phyloP scores from a whole-genome alignment of 805 yeast genomes.

The Cyberlindnera maclurae region DNA sequence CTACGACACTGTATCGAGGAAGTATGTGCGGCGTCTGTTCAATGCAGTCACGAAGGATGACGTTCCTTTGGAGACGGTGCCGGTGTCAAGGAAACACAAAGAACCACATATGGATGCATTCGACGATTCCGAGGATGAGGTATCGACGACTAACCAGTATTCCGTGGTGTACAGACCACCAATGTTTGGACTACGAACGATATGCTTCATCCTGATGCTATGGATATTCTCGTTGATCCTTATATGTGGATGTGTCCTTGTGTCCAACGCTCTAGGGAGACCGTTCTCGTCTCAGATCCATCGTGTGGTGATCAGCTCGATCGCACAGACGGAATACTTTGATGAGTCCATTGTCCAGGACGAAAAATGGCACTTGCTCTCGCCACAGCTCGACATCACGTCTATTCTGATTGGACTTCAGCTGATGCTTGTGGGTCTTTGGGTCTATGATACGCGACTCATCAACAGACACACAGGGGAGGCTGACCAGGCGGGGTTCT shows the following conservation, averaged over 20 bases:
- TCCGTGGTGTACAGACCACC: slow-evolving; percentile 87
- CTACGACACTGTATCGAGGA: slow-evolving; percentile 66
- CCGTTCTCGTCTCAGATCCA: slow-evolving; percentile 8
- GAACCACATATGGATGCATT: slow-evolving; percentile 31
- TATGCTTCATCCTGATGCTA: slow-evolving; percentile 29
- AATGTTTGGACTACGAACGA: slow-evolving; percentile 52
- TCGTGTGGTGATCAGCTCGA: neutral
- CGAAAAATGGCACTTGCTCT: neutral
- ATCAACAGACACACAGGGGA: slow-evolving; percentile 13
- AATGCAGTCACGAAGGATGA: slow-evolving; percentile 81
- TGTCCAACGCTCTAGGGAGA: slow-evolving; percentile 24
- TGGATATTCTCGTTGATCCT: slow-evolving; percentile 40
- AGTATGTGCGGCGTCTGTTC: slow-evolving; percentile 59
- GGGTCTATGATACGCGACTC: slow-evolving; percentile 13
- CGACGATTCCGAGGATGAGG: slow-evolving; percentile 35
- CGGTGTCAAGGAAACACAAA: slow-evolving; percentile 19
- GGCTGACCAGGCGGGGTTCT: neutral
- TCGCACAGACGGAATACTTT: neutral
- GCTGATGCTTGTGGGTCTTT: slow-evolving; percentile 11
- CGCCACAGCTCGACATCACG: neutral
- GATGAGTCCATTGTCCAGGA: neutral
- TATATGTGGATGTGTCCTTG: slow-evolving; percentile 18
- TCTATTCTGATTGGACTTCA: slow-evolving; percentile 16
- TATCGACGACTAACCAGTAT: slow-evolving; percentile 40
- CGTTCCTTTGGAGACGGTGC: slow-evolving; percentile 35